Evolutionary conservation across 345 rosid species (phyloP), one percentile per base, ranked within the genome.

Genomic region (Microthlaspi erraticum): DNA sequence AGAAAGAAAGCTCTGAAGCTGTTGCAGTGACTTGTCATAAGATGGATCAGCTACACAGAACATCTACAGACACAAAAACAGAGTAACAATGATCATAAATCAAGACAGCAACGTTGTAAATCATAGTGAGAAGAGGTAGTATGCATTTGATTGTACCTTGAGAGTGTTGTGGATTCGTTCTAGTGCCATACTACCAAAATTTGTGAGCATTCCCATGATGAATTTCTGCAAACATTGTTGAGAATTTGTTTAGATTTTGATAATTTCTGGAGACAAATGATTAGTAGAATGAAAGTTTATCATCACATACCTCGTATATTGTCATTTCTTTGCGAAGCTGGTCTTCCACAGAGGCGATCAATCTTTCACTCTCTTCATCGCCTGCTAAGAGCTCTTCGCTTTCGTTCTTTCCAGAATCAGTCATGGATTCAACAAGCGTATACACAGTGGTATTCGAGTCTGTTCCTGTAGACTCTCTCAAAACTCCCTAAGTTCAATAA

Each of bases 121-220:
- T 17, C 45, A 13, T 31, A 16, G 60, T 34, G 60, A 54, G 39
- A 8, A 31, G 2, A 53, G 26, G 51, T 46, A 44, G 26, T 7
- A 55, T 14, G 38, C 7, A 41, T 32, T 19, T 29, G 57, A 26
- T 17, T 26, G 44, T 80, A 89, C 96, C 91, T 91, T 94, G 45
- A 94, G 93, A 41, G 91, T 89, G 65, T 91, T 89, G 55, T 94
- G 98, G 73, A 94, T 94, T 77, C 90, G 81, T 70, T 94, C 96
- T 68, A 87, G 76, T 46, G 92, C 84, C 98, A 89, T 89, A 85
- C 84, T 88, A 23, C 98, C 93, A 23, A 94, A 88, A 78, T 94
- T 89, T 59, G 93, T 91, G 66, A 94, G 96, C 99, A 94, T 94
- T 68, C 96, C 98, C 89, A 83, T 64, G 64, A 94, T 94, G 59